Evolutionary conservation across 148 eudicot genomes (phyloP).

Genomic region (Limonium bicolor): DNA sequence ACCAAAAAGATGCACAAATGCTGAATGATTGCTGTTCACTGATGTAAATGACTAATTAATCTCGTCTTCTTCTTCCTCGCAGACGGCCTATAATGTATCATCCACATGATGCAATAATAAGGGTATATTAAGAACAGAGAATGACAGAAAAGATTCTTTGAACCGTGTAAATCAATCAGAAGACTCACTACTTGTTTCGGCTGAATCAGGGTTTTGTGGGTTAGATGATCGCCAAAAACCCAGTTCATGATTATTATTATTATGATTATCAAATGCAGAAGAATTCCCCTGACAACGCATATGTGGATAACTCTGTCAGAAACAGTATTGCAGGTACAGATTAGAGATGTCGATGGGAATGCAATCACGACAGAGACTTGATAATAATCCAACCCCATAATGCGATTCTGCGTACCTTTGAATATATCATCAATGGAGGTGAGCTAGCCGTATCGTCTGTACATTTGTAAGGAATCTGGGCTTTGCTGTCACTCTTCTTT

Average conservation of each 20-base stretch:
- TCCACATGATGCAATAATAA: neutral
- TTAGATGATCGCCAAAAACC: slow-evolving; percentile 19
- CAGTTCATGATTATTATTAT: too few relatives aligned
- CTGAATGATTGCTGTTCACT: neutral
- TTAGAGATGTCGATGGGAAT: neutral
- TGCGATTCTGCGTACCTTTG: neutral
- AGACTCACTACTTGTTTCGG: slow-evolving; percentile 13
- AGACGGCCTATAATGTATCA: slow-evolving; percentile 10
- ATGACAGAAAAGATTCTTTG: neutral
- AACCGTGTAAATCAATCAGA: neutral
- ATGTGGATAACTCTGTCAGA: neutral
- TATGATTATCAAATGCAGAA: slow-evolving; percentile 14
- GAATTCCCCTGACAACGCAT: slow-evolving; percentile 13
- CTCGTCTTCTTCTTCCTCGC: slow-evolving; percentile 11
- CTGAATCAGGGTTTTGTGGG: slow-evolving; percentile 3
- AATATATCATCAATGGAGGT: neutral
- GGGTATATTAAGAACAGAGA: neutral
- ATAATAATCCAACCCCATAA: neutral
- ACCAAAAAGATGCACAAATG: neutral
- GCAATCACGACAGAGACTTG: neutral
- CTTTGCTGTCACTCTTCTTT: too few relatives aligned
- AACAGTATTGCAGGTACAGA: neutral
- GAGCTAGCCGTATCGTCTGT: slow-evolving; percentile 5
- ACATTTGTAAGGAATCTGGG: neutral
- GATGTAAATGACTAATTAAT: neutral